These are phyloP conservation scores for Candida mattraensis DNA, from an alignment of 805 yeast species.

Conservation along the genomic window DNA sequence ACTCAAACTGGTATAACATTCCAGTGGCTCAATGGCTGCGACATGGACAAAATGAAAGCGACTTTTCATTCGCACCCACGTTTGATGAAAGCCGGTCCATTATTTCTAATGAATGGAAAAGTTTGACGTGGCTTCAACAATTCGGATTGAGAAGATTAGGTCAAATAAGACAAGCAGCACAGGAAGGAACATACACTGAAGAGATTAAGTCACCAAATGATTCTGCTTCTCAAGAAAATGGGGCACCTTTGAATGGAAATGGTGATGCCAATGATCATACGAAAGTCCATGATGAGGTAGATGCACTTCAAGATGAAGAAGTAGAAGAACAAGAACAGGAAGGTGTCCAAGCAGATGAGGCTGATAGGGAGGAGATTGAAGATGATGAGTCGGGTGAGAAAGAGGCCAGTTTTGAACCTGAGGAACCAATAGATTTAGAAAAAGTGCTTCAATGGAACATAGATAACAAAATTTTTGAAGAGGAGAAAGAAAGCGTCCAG, in stretches of 20 bases:
- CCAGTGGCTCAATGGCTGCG: conserved; percentile 68
- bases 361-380: conserved; percentile 1
- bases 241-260: conserved; percentile 1
- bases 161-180: conserved; percentile 20
- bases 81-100: conserved; percentile 59
- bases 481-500: conserved; percentile 27
- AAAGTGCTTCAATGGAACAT: conserved; percentile 30
- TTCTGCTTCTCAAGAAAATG: not conserved
- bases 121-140: conserved; percentile 54
- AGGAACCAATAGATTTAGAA: conserved; percentile 26
- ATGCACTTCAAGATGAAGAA: conserved; percentile 5
- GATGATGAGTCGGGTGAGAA: conserved; percentile 7
- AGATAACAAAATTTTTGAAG: conserved; percentile 24
- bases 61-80: conserved; percentile 63
- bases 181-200: conserved; percentile 10
- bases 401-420: conserved; percentile 5
- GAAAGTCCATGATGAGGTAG: conserved; percentile 5
- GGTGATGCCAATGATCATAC: not conserved
- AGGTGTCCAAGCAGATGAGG: not conserved
- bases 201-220: no score
- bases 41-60: conserved; percentile 37
- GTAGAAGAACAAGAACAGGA: conserved; percentile 4
- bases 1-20: conserved; percentile 63
- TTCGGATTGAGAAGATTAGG: conserved; percentile 44
- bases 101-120: conserved; percentile 49